Evolutionary conservation across 768 basidiomycete genomes (phyloP), one percentile per base, ranked within the genome.

Genomic region (Phallus indusiatus): DNA sequence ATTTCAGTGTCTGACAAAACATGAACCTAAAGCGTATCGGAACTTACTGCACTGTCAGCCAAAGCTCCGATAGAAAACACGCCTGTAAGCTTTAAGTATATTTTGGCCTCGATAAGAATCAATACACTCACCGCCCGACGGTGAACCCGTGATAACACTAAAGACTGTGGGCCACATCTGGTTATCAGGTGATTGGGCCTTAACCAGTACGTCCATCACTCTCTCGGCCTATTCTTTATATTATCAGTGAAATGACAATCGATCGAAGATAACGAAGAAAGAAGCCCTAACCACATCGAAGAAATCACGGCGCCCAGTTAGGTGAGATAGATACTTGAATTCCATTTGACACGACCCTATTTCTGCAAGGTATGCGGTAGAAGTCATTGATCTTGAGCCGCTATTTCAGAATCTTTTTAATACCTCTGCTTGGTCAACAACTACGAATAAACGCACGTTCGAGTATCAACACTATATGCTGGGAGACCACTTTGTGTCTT

Each of bases 241-340:
- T 67, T 9, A 71, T 28, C 28, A 28, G 28, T 28, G 28, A 28
- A 7, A 28, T 28, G 28, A 28, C 2, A 61, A 20, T 72, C 63
- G 71, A 77, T 76, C 1, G 71, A 69, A 18, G 66, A 67, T 53
- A 22, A 1, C 1, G 1, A 12, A 21, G n/a, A n/a, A 42, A 42
- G 12, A 42, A 53, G 9, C 20, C 9, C 65, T 10, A n/a, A 70
- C 60, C 17, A 47, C 59, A 16, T n/a, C n/a, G 21, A 53, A 63
- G 46, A 61, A 63, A 16, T 42, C 51, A 14, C 37, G 34, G 16
- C 54, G 35, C 14, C 58, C 58, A 9, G 60, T 63, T 35, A 63
- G 21, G 48, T 61, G 62, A 16, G 62, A 55, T 22, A 63, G 56
- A 53, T 63, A 63, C 35, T 60, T 57, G 52, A 55, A 63, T 37